A percentile compares a stretch with the other conserved stretches of the same genome.
These are phyloP conservation scores for Wilcoxina mikolae DNA, from an alignment of 495 filamentous ascomycete genomes.

Conservation along the genomic window DNA sequence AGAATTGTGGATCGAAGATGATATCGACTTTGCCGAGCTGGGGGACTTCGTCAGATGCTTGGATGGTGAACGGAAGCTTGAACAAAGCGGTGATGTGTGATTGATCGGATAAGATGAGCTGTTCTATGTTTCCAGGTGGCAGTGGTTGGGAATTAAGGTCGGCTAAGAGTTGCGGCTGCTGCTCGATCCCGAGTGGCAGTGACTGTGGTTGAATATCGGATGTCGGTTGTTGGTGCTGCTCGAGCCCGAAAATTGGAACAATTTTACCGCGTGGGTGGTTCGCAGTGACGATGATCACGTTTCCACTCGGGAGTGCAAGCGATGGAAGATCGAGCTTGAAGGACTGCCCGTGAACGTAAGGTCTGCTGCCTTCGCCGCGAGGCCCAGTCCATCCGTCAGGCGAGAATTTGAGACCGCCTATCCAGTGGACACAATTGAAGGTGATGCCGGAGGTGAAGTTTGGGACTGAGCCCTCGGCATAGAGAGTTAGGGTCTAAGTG, in stretches of 20 bases:
- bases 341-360: neutral
- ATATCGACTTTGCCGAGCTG: conserved; percentile 5
- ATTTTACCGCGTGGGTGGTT: neutral
- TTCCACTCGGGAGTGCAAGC: neutral
- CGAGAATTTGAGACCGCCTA: neutral
- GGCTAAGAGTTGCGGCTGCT: neutral
- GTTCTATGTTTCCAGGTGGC: too few relatives aligned
- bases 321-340: neutral
- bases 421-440: neutral
- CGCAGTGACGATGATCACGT: conserved; percentile 1
- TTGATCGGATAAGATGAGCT: too few relatives aligned
- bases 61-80: conserved; percentile 8
- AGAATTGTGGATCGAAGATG: conserved; percentile 7
- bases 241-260: neutral
- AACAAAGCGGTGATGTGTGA: conserved; percentile 4
- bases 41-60: conserved; percentile 2
- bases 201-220: neutral
- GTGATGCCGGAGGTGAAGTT: neutral
- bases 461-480: neutral
- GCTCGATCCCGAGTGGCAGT: neutral
- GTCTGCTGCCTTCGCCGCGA: neutral
- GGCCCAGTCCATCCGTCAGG: neutral
- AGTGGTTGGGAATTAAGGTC: neutral
- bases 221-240: too few relatives aligned
- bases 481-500: neutral